These are phyloP conservation scores for Betula pendula DNA, from an alignment of 306 rosid genomes.

Conservation along the genomic window DNA sequence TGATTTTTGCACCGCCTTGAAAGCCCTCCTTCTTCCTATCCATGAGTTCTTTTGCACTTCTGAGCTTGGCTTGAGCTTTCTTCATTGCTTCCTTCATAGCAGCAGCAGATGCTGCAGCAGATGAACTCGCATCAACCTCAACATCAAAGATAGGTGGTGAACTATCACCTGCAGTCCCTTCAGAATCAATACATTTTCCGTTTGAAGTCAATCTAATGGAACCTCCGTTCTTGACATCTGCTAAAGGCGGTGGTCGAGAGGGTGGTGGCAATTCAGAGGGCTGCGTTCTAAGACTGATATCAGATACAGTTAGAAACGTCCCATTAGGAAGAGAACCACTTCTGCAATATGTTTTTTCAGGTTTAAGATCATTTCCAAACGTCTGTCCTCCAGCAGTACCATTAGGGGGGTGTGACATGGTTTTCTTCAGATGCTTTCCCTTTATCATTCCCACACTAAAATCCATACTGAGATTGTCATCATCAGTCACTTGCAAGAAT, in stretches of 20 bases:
- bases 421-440: slow-evolving; percentile 44
- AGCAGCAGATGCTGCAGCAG: slow-evolving; percentile 69
- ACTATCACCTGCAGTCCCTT: slow-evolving; percentile 44
- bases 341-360: slow-evolving; percentile 36
- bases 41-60: slow-evolving; percentile 63
- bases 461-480: slow-evolving; percentile 51
- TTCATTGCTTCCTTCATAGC: slow-evolving; percentile 65
- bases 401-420: slow-evolving; percentile 33
- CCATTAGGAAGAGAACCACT: slow-evolving; percentile 42
- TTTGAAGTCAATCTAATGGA: slow-evolving; percentile 37
- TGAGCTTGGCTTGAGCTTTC: slow-evolving; percentile 56
- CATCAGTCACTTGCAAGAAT: slow-evolving; percentile 50
- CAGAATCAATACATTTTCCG: slow-evolving; percentile 40
- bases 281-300: slow-evolving; percentile 75
- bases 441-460: slow-evolving; percentile 43
- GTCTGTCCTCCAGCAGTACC: slow-evolving; percentile 38
- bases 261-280: slow-evolving; percentile 93
- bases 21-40: slow-evolving; percentile 53
- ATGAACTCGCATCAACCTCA: slow-evolving; percentile 82
- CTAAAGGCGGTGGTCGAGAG: slow-evolving; percentile 73
- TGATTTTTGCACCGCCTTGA: slow-evolving; percentile 41
- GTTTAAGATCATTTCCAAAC: slow-evolving; percentile 39
- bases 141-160: slow-evolving; percentile 84
- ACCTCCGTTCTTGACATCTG: slow-evolving; percentile 49
- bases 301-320: slow-evolving; percentile 64